Evolutionary conservation across 345 rosid genomes (phyloP).

Genomic region (Theobroma cacao): DNA sequence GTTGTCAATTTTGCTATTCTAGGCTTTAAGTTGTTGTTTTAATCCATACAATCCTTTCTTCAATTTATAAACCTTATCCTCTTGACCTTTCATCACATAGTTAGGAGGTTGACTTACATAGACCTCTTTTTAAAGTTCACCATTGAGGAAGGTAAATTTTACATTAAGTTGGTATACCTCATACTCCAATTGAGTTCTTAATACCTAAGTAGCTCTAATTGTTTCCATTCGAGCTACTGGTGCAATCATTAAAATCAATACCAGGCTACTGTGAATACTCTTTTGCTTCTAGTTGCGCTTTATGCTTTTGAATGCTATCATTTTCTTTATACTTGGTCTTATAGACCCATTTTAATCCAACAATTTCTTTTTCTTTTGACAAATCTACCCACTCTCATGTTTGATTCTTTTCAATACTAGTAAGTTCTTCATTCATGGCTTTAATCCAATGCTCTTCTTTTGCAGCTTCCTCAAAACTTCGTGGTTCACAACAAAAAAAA

Average conservation of each 20-base stretch:
- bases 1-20: too few species aligned
- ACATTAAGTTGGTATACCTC: too few species aligned
- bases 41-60: too few species aligned
- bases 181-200: too few species aligned
- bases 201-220: too few species aligned
- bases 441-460: not conserved
- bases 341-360: not conserved
- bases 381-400: not conserved
- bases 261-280: not conserved
- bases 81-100: too few species aligned
- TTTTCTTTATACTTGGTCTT: not conserved
- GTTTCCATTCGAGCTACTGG: too few species aligned
- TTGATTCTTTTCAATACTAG: not conserved
- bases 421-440: not conserved
- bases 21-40: too few species aligned
- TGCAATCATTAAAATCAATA: not conserved
- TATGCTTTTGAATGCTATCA: not conserved
- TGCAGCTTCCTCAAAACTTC: not conserved
- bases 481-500: not conserved
- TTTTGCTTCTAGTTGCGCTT: not conserved
- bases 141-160: too few species aligned
- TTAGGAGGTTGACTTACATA: too few species aligned
- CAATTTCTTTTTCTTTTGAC: not conserved
- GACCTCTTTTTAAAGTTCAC: too few species aligned
- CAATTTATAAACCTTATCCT: too few species aligned